Evolutionary conservation across 371 early-diverging fungal genomes (phyloP), one percentile per base, ranked within the genome.

Genomic region (Funneliformis caledonium): DNA sequence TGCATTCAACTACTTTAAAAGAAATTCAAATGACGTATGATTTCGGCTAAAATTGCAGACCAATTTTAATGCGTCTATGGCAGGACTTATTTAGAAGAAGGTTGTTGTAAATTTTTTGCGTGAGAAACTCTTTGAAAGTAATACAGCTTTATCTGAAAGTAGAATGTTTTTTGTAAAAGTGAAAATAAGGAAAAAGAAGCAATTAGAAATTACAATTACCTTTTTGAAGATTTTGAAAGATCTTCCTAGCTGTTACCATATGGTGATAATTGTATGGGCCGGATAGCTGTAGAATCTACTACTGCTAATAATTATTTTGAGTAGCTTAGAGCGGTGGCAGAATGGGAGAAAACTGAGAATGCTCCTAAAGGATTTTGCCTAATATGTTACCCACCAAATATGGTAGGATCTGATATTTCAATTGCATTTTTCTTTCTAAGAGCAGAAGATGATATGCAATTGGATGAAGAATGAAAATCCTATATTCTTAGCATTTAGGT

Each of bases 401-500:
- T 6, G 9, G 31, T 31, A 16, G 65, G 19, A 14, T 31, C 65
- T 31, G 31, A 65, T 65, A 65, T 65, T 16, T 65, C 31, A 31
- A 31, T 65, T 65, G 65, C 31, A 22, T 65, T 65, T 65, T 2
- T 5, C 26, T 26, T 31, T 65, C 31, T 26, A 31, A 8, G 7
- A 26, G 31, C 6, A 65, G 56, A 16, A 52, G 0, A 52, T 16
- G 19, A 52, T 16, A 52, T 16, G 52, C 52, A 11, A 12, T 52
- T 52, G 52, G 1, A 52, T 52, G 19, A 52, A 52, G 19, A 52
- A 52, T 19, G 37, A 31, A 65, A 31, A 65, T 26, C 65, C 31
- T 65, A 65, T 65, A 65, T 65, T 37, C 65, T 65, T 33, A 65
- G 26, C 26, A 5, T 65, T 65, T 31, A 65, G 65, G 65, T 31